Conservation (phyloP, 495 filamentous ascomycete genomes). For the Penicilliopsis zonata region DNA sequence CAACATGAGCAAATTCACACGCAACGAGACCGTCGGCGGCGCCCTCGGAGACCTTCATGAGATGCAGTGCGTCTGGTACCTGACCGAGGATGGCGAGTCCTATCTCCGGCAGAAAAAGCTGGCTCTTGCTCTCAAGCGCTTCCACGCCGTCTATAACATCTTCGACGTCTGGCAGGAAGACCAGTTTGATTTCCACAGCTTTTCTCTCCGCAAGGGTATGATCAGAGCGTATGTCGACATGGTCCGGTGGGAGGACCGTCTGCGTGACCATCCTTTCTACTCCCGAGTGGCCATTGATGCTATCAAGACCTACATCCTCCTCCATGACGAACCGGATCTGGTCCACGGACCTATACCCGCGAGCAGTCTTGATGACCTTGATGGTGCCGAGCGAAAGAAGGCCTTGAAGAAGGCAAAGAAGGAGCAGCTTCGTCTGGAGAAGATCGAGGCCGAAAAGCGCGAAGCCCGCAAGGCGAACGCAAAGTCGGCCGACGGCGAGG, state of each 20-base stretch:
- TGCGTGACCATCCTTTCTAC: constrained; percentile 90
- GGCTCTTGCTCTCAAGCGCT: constrained; percentile 82
- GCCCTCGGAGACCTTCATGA: constrained; percentile 85
- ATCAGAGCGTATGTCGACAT: constrained; percentile 92
- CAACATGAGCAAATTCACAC: constrained; percentile 91
- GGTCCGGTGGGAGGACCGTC: constrained; percentile 86
- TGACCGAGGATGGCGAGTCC: constrained; percentile 89
- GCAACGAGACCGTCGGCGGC: constrained; percentile 79
- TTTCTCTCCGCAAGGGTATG: constrained; percentile 90
- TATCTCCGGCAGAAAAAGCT: constrained; percentile 74
- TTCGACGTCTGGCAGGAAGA: constrained; percentile 98
- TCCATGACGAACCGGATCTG: constrained; percentile 67
- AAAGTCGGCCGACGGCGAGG: constrained; percentile 39
- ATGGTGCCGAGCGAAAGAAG: constrained; percentile 74
- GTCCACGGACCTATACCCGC: constrained; percentile 39
- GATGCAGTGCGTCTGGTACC: constrained; percentile 98
- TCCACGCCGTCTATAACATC: constrained; percentile 74
- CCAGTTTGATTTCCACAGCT: constrained; percentile 97
- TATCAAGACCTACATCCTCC: constrained; percentile 63
- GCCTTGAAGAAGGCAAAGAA: constrained; percentile 90
- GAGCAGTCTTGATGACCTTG: constrained; percentile 44
- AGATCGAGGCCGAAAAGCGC: constrained; percentile 70
- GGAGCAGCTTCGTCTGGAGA: constrained; percentile 74
- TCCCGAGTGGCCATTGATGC: constrained; percentile 74
- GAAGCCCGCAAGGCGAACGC: constrained; percentile 38